Percentiles rank a stretch among this genome's conserved stretches.
Conservation (phyloP, 805 yeast species). For the Cyberlindnera euphorbiiphila region DNA sequence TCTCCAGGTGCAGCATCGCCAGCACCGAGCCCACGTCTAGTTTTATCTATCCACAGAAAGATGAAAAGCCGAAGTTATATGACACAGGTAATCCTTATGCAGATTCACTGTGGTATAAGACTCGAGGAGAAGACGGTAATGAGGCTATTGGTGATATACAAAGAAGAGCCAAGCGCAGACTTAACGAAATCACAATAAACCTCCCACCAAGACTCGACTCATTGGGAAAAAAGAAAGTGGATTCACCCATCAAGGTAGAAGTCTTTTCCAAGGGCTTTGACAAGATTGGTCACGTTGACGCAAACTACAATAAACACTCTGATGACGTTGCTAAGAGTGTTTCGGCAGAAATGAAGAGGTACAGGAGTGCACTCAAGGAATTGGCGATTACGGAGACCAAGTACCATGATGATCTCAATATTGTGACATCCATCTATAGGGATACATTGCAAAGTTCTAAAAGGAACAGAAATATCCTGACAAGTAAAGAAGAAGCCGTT, state of each 20-base stretch:
- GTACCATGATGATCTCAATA: conserved; percentile 30
- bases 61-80: not conserved
- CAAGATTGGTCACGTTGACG: conserved; percentile 10
- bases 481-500: conserved; percentile 33
- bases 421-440: conserved; percentile 32
- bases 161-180: conserved; percentile 20
- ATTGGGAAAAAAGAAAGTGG: conserved; percentile 28
- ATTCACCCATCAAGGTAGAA: conserved; percentile 33
- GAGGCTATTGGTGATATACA: conserved; percentile 32
- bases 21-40: not conserved
- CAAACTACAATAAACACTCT: conserved; percentile 6
- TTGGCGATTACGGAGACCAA: conserved; percentile 34
- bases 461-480: conserved; percentile 30
- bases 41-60: not conserved
- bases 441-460: conserved; percentile 30
- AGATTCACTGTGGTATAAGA: conserved; percentile 38
- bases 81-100: conserved; percentile 37
- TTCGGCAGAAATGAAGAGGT: conserved; percentile 11
- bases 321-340: no score
- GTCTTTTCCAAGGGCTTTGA: conserved; percentile 20
- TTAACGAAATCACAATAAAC: conserved; percentile 3
- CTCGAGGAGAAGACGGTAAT: conserved; percentile 33
- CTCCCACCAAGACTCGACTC: conserved; percentile 28
- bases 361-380: conserved; percentile 25
- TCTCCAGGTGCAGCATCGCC: conserved; percentile 1